Conservation (phyloP, 306 rosid species). For the Malus orientalis region DNA sequence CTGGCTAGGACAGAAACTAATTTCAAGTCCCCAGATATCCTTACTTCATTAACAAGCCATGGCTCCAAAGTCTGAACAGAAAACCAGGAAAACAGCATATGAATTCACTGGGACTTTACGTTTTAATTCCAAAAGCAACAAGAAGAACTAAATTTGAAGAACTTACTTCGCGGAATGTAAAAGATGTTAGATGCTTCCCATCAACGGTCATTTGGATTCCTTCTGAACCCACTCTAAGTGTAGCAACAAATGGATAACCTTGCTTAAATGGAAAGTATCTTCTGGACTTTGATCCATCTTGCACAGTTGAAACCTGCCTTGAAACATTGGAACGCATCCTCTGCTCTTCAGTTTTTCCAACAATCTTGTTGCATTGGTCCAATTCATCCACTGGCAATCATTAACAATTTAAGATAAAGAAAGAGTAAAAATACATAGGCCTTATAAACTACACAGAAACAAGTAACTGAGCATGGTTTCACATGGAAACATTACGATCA, state of each 20-base stretch:
- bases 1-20: conserved; percentile 82
- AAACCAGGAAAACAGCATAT: conserved; percentile 28
- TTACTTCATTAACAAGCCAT: conserved; percentile 86
- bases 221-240: conserved; percentile 89
- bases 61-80: conserved; percentile 84
- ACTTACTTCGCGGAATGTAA: conserved; percentile 85
- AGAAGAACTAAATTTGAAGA: neutral
- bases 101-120: conserved; percentile 11
- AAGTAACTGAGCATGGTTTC: neutral
- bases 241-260: conserved; percentile 92
- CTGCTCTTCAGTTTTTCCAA: conserved; percentile 57
- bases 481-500: neutral
- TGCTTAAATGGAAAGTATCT: conserved; percentile 85
- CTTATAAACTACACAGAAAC: neutral
- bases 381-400: conserved; percentile 79
- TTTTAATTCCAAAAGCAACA: conserved; percentile 7
- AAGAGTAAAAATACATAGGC: neutral
- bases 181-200: conserved; percentile 91
- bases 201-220: conserved; percentile 99
- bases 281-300: conserved; percentile 47
- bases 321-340: conserved; percentile 43
- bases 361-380: conserved; percentile 92
- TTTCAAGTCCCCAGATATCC: conserved; percentile 76
- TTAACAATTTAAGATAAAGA: conserved; percentile 6
- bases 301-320: conserved; percentile 34